Conservation (phyloP, 1,284 basidiomycete species). For the Fomes fomentarius region DNA sequence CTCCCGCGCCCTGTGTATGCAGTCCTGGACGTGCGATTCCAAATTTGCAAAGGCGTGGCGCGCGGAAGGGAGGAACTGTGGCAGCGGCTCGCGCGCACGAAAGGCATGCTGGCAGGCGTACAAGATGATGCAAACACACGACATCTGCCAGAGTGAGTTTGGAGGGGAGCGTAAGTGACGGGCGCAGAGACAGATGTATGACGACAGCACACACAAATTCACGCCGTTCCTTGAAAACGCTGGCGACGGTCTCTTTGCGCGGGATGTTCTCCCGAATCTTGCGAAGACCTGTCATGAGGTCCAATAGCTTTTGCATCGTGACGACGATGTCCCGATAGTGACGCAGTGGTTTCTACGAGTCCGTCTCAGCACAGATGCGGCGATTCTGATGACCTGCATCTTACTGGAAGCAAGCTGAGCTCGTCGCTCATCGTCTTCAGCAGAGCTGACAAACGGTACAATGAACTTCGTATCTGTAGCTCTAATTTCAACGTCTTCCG, state of each 20-base stretch:
- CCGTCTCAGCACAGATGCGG: too few relatives aligned
- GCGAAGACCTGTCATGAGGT: slow-evolving; percentile 49
- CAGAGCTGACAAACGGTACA: slow-evolving; percentile 43
- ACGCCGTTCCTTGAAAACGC: slow-evolving; percentile 46
- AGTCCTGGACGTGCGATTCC: slow-evolving; percentile 41
- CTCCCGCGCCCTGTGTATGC: slow-evolving; percentile 35
- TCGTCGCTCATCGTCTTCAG: slow-evolving; percentile 52
- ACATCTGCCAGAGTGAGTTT: slow-evolving; percentile 35
- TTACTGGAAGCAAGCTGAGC: slow-evolving; percentile 52
- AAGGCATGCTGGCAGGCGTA: slow-evolving; percentile 57
- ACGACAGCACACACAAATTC: slow-evolving; percentile 40
- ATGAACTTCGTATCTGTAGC: slow-evolving; percentile 43
- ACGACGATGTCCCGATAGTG: slow-evolving; percentile 45
- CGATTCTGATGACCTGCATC: too few relatives aligned
- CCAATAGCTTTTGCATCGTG: slow-evolving; percentile 47
- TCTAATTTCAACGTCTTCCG: slow-evolving; percentile 46
- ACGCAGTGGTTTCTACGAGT: slow-evolving; percentile 48
- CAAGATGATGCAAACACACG: slow-evolving; percentile 49
- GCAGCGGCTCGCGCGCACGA: slow-evolving; percentile 48
- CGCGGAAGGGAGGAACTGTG: slow-evolving; percentile 54
- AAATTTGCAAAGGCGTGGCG: slow-evolving; percentile 44
- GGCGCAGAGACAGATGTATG: neutral
- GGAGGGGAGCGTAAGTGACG: neutral
- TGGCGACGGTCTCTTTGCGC: slow-evolving; percentile 44
- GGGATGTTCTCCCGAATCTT: slow-evolving; percentile 54